Conservation (phyloP, 805 yeast genomes). For the Zygosaccharomyces rouxii region DNA sequence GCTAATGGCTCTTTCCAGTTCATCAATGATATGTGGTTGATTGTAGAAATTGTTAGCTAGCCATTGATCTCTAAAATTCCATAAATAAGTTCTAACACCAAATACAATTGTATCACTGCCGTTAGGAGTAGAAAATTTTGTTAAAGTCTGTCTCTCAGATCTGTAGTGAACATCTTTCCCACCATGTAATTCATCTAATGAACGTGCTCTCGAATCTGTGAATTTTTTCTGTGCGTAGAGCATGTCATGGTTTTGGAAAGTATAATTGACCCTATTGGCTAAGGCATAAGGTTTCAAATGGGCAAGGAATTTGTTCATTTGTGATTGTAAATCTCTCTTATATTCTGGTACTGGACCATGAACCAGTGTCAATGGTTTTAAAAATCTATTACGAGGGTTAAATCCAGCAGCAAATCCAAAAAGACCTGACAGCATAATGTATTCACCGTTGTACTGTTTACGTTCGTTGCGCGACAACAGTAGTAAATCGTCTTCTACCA, state of each 20-base stretch:
- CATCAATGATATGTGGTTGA: constrained; percentile 45
- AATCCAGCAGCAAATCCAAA: constrained; percentile 72
- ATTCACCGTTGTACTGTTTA: constrained; percentile 46
- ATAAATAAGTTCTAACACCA: constrained; percentile 52
- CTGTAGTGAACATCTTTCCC: constrained; percentile 49
- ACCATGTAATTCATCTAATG: constrained; percentile 35
- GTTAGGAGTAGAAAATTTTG: constrained; percentile 47
- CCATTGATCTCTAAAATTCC: constrained; percentile 20
- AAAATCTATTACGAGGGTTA: constrained; percentile 51
- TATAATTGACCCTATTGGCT: constrained; percentile 67
- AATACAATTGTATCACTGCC: constrained; percentile 37
- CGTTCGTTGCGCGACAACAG: constrained; percentile 43
- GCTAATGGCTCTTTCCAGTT: constrained; percentile 57
- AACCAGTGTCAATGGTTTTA: constrained; percentile 52
- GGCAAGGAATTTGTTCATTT: constrained; percentile 66
- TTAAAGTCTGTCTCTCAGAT: constrained; percentile 53
- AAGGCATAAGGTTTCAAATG: constrained; percentile 49
- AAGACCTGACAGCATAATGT: constrained; percentile 51
- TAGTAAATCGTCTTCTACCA: constrained; percentile 62
- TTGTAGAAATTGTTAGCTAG: constrained; percentile 44
- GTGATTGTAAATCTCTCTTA: constrained; percentile 46
- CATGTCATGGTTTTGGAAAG: constrained; percentile 56
- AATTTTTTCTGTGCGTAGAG: constrained; percentile 35
- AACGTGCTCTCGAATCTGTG: constrained; percentile 38
- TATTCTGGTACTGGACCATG: constrained; percentile 76